These are phyloP conservation scores for Phytophthora boehmeriae DNA, from an alignment of 352 stramenopile genomes.

Conservation along the genomic window DNA sequence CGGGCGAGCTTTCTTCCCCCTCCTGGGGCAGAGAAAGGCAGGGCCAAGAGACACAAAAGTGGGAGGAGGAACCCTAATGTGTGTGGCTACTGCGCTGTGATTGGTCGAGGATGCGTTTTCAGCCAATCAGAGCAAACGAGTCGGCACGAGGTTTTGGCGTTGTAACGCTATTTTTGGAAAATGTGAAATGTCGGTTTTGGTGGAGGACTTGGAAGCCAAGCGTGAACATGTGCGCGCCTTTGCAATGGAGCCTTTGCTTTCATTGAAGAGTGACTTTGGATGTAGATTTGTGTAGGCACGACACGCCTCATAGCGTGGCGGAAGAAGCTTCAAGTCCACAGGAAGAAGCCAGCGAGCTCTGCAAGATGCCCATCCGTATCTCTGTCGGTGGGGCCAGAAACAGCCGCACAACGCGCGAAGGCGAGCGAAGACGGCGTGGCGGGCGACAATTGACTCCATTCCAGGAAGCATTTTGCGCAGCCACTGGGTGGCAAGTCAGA, in stretches of 20 bases:
- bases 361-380: constrained; percentile 23
- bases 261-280: too few relatives aligned
- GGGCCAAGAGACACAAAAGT: background rate
- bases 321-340: constrained; percentile 1
- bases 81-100: background rate
- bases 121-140: background rate
- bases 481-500: too few relatives aligned
- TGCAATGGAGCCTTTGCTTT: too few relatives aligned
- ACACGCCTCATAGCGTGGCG: background rate
- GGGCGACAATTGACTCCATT: too few relatives aligned
- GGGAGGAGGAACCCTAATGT: background rate
- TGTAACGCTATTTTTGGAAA: too few relatives aligned
- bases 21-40: background rate
- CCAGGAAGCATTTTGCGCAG: too few relatives aligned
- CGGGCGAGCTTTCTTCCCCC: background rate
- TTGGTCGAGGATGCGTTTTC: background rate
- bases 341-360: constrained; percentile 21
- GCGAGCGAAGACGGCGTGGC: background rate
- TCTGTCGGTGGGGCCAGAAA: constrained; percentile 24
- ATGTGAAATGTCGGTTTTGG: too few relatives aligned
- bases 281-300: background rate
- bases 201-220: too few relatives aligned
- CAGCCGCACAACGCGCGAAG: constrained; percentile 6
- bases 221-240: too few relatives aligned
- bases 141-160: background rate